These are phyloP conservation scores for Xylariomycetidae sp. DNA, from an alignment of 2,329 filamentous ascomycete genomes.

Conservation along the genomic window DNA sequence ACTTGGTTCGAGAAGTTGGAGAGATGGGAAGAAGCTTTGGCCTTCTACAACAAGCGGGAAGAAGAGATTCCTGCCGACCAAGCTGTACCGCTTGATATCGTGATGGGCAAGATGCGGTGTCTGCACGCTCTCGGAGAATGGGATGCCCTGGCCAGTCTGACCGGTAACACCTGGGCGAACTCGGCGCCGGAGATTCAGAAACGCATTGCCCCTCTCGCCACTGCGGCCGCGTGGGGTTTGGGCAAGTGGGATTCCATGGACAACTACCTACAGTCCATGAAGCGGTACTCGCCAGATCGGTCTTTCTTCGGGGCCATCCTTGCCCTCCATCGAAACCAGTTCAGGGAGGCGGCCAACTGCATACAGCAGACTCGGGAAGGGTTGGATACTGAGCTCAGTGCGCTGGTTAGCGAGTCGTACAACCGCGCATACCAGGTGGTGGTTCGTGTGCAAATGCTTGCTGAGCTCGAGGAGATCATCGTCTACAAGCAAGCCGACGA, in stretches of 20 bases:
- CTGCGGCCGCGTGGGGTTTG: slow-evolving; percentile 92
- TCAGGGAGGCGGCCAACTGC: slow-evolving; percentile 80
- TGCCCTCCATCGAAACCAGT: slow-evolving; percentile 91
- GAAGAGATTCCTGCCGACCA: slow-evolving; percentile 54
- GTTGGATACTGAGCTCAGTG: slow-evolving; percentile 90
- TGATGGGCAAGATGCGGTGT: slow-evolving; percentile 99
- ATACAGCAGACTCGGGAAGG: slow-evolving; percentile 90
- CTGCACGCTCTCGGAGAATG: slow-evolving; percentile 95
- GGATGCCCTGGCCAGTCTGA: slow-evolving; percentile 84
- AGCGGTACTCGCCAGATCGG: slow-evolving; percentile 83
- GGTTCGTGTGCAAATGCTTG: slow-evolving; percentile 97
- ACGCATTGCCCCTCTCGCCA: slow-evolving; percentile 86
- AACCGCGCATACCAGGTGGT: slow-evolving; percentile 97
- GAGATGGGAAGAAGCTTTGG: slow-evolving; percentile 93
- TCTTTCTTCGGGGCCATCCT: slow-evolving; percentile 98
- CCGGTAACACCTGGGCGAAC: slow-evolving; percentile 89
- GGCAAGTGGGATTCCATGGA: slow-evolving; percentile 99
- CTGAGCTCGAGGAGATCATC: slow-evolving; percentile 96
- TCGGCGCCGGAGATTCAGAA: slow-evolving; percentile 82
- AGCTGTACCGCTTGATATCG: slow-evolving; percentile 74
- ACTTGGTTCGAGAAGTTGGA: slow-evolving; percentile 99
- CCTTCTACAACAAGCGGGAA: slow-evolving; percentile 86
- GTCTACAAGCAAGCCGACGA: slow-evolving; percentile 92
- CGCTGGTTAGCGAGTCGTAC: slow-evolving; percentile 96
- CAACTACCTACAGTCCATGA: slow-evolving; percentile 92